Base-by-base conservation (phyloP, 345 rosid species). In the Combretum micranthum region DNA sequence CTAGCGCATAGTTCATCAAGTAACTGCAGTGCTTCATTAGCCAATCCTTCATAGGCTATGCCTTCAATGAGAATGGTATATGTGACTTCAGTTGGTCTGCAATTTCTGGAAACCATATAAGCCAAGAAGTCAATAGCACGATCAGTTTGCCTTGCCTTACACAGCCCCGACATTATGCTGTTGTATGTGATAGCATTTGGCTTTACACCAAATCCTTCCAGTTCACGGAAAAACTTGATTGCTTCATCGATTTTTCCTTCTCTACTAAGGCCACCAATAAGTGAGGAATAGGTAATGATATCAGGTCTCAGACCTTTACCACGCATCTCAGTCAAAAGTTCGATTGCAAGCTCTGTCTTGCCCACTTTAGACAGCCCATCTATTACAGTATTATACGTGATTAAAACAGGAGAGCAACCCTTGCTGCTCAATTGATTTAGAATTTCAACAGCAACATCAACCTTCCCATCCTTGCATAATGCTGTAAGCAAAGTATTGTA, bases 1-100 rank as follows among this genome's bases (percentile, higher is more conserved):
- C 75, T 77, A 52, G 68, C 58, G 69, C 95, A 86, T 64, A 88
- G 68, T 71, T 84, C 79, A 68, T 73, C 67, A 50, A 88, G 63
- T 54, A 92, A 76, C 69, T 78, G 82, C 47, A 86, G 63, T 15
- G 95, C 96, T 79, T 82, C 98, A 55, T 75, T 77, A 20, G 88
- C 83, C 57, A 91, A 72, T 47, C 98, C 98, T 74, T 88, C 87
- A 57, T 67, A 62, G 20, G 96, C 87, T 57, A 92, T 65, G 62
- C 98, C 98, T 69, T 92, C 90, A 42, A 92, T 72, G 63, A 92
- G 86, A 69, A 84, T 81, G 6, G 84, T 80, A 65, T 88, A 92
- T 13, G 98, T 83, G 55, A 77, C 71, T 69, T 86, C 92, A 44
- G 79, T 81, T 42, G 98, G 96, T 61, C 75, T 84, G 69, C 88